Evolutionary conservation across 108 stramenopile species (phyloP).

Genomic region (Fistulifera solaris): DNA sequence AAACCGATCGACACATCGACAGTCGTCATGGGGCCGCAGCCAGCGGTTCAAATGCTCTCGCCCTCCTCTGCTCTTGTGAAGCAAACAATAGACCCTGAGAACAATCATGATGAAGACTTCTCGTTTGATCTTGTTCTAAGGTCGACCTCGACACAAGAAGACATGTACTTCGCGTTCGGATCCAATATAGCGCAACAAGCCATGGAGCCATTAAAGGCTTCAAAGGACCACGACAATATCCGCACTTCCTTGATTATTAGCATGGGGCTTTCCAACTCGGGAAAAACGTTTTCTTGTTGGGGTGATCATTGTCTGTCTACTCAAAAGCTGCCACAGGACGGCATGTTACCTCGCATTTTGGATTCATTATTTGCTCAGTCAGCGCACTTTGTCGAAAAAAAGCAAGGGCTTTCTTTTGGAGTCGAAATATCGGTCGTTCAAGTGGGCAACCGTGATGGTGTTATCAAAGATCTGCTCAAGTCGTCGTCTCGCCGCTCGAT

Average conservation of each 20-base stretch:
- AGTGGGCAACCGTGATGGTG: constrained; percentile 19
- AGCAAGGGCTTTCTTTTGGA: constrained; percentile 13
- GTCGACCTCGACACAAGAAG: not conserved
- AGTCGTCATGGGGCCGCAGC: constrained; percentile 1
- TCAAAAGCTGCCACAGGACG: constrained; percentile 24
- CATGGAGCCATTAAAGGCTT: not conserved
- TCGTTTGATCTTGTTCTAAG: not conserved
- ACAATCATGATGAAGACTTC: not conserved
- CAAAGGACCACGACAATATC: constrained; percentile 12
- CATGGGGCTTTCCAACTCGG: constrained; percentile 34
- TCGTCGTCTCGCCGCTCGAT: too few species aligned
- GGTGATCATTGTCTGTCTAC: constrained; percentile 22
- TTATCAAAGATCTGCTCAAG: constrained; percentile 20
- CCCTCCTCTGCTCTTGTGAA: not conserved
- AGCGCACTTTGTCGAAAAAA: constrained; percentile 18
- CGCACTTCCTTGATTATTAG: constrained; percentile 13
- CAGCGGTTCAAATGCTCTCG: not conserved
- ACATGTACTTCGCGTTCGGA: not conserved
- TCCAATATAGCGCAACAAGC: not conserved
- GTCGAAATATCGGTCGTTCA: constrained; percentile 33
- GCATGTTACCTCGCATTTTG: constrained; percentile 34
- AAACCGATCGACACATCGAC: not conserved
- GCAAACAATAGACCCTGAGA: not conserved
- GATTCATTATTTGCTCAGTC: constrained; percentile 44
- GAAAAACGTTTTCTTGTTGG: constrained; percentile 39